phyloP scores from a whole-genome alignment of 2,329 filamentous ascomycete genomes.

The Penicillium sp. region DNA sequence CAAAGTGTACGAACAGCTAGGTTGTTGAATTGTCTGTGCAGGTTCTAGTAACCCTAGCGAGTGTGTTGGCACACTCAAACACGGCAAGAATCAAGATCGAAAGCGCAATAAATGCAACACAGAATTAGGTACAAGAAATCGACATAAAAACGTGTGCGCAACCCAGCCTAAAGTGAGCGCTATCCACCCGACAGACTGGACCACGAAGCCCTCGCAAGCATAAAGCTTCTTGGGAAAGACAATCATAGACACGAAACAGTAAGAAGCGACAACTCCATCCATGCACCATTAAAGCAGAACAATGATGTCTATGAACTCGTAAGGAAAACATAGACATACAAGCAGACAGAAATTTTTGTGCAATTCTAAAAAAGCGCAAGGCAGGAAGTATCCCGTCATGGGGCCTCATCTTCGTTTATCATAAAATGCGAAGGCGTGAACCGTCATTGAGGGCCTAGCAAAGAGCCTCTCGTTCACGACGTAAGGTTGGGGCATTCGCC shows the following conservation, averaged over 20 bases:
- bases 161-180: neutral
- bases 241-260: slow-evolving; percentile 8
- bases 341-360: neutral
- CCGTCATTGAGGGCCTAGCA: neutral
- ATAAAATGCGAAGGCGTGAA: slow-evolving; percentile 13
- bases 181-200: neutral
- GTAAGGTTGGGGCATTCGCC: slow-evolving; percentile 44
- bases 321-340: neutral
- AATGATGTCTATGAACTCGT: slow-evolving; percentile 14
- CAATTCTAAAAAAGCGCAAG: slow-evolving; percentile 4
- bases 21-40: neutral
- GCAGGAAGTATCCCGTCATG: slow-evolving; percentile 1
- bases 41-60: neutral
- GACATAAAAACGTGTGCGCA: slow-evolving; percentile 14
- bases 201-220: slow-evolving; percentile 2
- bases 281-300: slow-evolving; percentile 19
- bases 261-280: slow-evolving; percentile 21
- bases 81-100: neutral
- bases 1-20: neutral
- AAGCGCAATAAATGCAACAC: slow-evolving; percentile 7
- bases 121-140: slow-evolving; percentile 22
- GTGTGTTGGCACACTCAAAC: neutral
- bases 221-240: neutral
- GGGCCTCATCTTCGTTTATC: slow-evolving; percentile 10
- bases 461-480: slow-evolving; percentile 16